These are phyloP conservation scores for Bimuria novae-zelandiae DNA, from an alignment of 2,329 filamentous ascomycete genomes.

Conservation along the genomic window DNA sequence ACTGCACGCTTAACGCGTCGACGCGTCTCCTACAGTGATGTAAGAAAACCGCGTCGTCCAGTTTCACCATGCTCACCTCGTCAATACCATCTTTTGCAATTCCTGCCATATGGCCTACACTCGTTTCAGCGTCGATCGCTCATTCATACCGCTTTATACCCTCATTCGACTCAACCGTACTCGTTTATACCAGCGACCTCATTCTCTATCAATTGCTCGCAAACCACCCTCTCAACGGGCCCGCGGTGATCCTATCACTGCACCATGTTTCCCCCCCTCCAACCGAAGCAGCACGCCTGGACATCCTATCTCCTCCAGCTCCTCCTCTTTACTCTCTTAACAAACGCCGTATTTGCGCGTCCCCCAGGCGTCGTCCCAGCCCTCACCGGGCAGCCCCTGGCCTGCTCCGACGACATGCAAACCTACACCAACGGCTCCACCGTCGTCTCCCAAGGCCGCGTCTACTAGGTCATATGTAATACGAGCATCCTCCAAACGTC, in stretches of 20 bases:
- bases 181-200: neutral
- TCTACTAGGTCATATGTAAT: constrained; percentile 17
- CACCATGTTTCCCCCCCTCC: neutral
- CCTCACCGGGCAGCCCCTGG: constrained; percentile 4
- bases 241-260: neutral
- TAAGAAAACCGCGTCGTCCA: neutral
- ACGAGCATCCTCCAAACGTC: constrained; percentile 10
- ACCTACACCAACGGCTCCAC: constrained; percentile 15
- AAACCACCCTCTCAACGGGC: neutral
- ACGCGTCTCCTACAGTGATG: neutral
- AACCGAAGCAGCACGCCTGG: neutral
- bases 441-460: constrained; percentile 1
- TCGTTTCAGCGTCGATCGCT: constrained; percentile 8
- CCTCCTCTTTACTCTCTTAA: neutral
- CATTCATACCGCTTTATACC: neutral
- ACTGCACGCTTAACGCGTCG: no score
- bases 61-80: neutral
- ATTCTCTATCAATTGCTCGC: neutral
- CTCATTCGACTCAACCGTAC: neutral
- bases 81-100: constrained; percentile 2
- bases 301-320: neutral
- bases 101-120: neutral
- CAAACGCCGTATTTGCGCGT: neutral
- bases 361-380: constrained; percentile 5
- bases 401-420: constrained; percentile 15